A percentile compares a stretch with the other conserved stretches of the same genome.
Evolutionary conservation across 257 asterid species (phyloP).

Genomic region (Penstemon barbatus): DNA sequence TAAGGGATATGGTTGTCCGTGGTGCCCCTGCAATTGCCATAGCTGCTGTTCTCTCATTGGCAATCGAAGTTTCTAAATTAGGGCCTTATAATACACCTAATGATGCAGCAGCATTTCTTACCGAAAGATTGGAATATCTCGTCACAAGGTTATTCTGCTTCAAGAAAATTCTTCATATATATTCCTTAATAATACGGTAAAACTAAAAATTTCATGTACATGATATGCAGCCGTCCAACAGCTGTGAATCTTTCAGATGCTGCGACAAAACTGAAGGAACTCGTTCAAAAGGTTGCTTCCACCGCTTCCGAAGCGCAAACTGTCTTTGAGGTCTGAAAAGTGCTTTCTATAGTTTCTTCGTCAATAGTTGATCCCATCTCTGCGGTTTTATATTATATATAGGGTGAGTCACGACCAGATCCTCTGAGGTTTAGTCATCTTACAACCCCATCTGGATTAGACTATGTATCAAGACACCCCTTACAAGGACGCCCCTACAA

Average conservation of each 20-base stretch:
- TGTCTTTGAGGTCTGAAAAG: constrained; percentile 62
- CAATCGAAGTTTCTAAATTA: constrained; percentile 73
- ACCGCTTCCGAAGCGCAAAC: constrained; percentile 51
- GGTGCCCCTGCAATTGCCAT: constrained; percentile 99
- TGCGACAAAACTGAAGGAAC: constrained; percentile 71
- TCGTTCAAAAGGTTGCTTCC: constrained; percentile 49
- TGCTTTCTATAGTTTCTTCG: too few species aligned
- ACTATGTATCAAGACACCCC: too few species aligned
- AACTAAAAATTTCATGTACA: constrained; percentile 17
- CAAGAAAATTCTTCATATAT: neutral
- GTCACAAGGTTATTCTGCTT: constrained; percentile 67
- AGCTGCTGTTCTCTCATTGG: constrained; percentile 91
- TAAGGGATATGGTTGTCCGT: constrained; percentile 95
- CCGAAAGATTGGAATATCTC: constrained; percentile 71
- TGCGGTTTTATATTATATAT: too few species aligned
- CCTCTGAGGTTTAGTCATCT: too few species aligned
- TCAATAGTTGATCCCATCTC: too few species aligned
- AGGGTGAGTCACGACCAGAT: too few species aligned
- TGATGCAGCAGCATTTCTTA: constrained; percentile 70
- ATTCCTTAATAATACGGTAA: neutral
- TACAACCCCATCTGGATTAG: too few species aligned
- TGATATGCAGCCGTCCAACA: constrained; percentile 78
- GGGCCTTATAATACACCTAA: constrained; percentile 46
- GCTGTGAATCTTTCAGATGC: constrained; percentile 96
- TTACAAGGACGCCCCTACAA: too few species aligned